Base-by-base conservation (phyloP, 2,329 filamentous ascomycete genomes). In the Cryoendolithus antarcticus region DNA sequence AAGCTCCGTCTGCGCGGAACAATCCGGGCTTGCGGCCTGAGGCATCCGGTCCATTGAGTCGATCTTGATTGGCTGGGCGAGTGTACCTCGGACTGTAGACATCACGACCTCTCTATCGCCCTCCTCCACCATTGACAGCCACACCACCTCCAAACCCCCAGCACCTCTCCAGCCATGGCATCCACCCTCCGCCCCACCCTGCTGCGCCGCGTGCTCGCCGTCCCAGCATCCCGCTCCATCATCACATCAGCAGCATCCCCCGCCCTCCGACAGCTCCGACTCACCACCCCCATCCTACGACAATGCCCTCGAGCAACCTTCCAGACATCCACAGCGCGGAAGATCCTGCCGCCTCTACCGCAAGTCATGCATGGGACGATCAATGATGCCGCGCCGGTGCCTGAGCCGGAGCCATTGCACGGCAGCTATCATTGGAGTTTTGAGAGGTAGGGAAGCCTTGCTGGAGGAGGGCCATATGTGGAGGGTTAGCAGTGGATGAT, bases 351-450 rank as follows among this genome's bases (percentile, higher is more conserved):
- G 43, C 80, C 86, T 40, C 75, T 82, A 49, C 86, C 88, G 56
- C 91, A 60, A 43, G 49, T 46, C 35, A 53, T 59, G 37, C 35
- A 47, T 27, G 55, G 56, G 44, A 46, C 56, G 82, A 86, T 88
- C 59, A 98, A 98, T 67, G 88, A 96, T 57, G 76, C 91, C 40
- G 82, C 75, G 27, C 76, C 75, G 30, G 64, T 94, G 13, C 88
- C 86, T 34, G 60, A 74, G 13, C 66, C 84, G 38, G 76, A 74
- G 52, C 78, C 89, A 32, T 70, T 77, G 40, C 85, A 98, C 67
- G 91, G 91, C 54, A 93, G 83, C 64, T 98, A 96, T 71, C 91
- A 98, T 75, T 98, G 91, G 91, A 84, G 82, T 44, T 94, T 94
- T 57, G 91, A 98, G 72, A 71, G 77, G 73, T 76, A n/a, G n/a